These are phyloP conservation scores for Hawksworthiomyces lignivorus DNA, from an alignment of 2,329 filamentous ascomycete genomes.

Conservation along the genomic window DNA sequence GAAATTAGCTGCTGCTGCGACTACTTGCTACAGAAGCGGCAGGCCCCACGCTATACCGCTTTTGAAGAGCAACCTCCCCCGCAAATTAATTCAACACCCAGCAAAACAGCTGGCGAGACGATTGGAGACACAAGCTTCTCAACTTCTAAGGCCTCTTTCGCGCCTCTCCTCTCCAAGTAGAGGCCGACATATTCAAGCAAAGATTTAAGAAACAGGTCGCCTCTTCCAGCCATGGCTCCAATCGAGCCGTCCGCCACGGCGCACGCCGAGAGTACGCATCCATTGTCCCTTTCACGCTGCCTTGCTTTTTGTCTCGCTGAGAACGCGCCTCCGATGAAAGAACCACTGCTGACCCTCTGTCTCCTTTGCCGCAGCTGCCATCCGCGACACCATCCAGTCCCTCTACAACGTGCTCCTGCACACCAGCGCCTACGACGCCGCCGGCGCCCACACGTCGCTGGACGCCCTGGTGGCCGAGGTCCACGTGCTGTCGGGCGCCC, in stretches of 20 bases:
- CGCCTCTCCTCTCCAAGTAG: too few species aligned
- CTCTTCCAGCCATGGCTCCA: conserved; percentile 32
- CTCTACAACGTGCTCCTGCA: conserved; percentile 59
- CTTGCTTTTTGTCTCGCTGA: not conserved
- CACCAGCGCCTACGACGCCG: conserved; percentile 50
- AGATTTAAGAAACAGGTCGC: too few species aligned
- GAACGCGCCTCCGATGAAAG: too few species aligned
- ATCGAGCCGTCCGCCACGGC: conserved; percentile 20
- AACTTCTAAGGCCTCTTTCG: too few species aligned
- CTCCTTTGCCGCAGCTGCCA: conserved; percentile 8
- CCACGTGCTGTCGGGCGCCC: conserved; percentile 32
- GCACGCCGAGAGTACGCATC: conserved; percentile 12
- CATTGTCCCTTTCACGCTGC: not conserved
- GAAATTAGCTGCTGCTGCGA: too few species aligned
- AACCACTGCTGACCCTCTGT: not conserved
- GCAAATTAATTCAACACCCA: too few species aligned
- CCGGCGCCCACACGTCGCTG: conserved; percentile 36
- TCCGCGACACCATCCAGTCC: conserved; percentile 49
- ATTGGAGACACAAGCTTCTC: too few species aligned
- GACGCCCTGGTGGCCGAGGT: conserved; percentile 51
- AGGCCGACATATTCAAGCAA: too few species aligned
- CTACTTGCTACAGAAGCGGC: too few species aligned
- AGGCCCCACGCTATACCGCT: too few species aligned
- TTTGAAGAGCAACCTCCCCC: too few species aligned
- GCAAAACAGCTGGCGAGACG: too few species aligned